phyloP scores from a whole-genome alignment of 2,329 filamentous ascomycete species.

The Colletotrichum sp. region DNA sequence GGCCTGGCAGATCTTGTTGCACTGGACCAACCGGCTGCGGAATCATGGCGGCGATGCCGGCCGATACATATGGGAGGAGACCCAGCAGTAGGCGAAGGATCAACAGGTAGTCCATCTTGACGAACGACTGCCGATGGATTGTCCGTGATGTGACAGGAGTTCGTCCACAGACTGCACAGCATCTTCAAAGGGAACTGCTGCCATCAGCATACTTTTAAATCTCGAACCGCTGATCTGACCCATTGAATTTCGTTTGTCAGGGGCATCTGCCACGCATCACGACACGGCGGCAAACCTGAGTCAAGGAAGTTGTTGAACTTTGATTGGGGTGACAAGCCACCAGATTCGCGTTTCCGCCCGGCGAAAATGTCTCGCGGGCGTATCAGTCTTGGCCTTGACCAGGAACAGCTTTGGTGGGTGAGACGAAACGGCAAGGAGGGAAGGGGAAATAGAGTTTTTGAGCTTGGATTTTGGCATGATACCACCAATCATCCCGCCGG shows the following conservation, averaged over 20 bases:
- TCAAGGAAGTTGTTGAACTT: neutral
- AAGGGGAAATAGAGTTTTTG: neutral
- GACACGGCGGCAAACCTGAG: neutral
- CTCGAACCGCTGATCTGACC: neutral
- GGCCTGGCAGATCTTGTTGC: neutral
- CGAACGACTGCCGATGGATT: neutral
- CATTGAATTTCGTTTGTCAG: neutral
- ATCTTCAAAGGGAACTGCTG: neutral
- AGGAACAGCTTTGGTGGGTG: neutral
- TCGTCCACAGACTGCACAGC: neutral
- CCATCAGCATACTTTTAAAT: neutral
- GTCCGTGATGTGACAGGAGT: neutral
- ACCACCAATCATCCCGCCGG: neutral
- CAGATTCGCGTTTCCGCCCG: neutral
- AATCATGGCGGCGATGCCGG: neutral
- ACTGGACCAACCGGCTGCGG: neutral
- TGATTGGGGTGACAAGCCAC: neutral
- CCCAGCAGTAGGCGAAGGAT: neutral
- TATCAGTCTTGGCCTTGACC: neutral
- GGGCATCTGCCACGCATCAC: neutral
- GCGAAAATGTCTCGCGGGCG: neutral
- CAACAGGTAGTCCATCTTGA: neutral
- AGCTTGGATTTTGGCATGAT: neutral
- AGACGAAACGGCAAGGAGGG: neutral
- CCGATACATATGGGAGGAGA: neutral